Evolutionary conservation across 2,329 filamentous ascomycete species (phyloP).

Genomic region (Aaosphaeria arxii): DNA sequence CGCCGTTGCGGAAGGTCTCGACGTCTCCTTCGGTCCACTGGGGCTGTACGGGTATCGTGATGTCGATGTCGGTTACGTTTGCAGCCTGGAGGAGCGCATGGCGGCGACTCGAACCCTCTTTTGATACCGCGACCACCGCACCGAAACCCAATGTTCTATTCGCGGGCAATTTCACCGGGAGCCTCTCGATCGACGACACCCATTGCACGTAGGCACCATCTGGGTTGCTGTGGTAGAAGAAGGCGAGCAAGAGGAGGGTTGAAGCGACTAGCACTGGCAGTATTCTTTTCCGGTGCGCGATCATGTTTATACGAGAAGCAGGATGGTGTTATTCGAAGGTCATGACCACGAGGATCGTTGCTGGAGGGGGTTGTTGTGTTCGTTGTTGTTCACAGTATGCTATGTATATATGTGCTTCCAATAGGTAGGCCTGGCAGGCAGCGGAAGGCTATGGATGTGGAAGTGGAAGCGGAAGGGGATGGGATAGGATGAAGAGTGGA

Average conservation of each 20-base stretch:
- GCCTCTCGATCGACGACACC: slow-evolving; percentile 20
- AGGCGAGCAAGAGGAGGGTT: slow-evolving; percentile 20
- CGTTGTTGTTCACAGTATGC: too few relatives aligned
- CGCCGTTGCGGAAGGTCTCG: slow-evolving; percentile 32
- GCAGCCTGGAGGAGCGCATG: slow-evolving; percentile 39
- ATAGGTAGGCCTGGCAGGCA: too few relatives aligned
- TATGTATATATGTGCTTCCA: too few relatives aligned
- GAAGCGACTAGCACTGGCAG: slow-evolving; percentile 26
- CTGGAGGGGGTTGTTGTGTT: too few relatives aligned
- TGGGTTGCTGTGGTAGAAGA: slow-evolving; percentile 25
- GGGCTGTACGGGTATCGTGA: slow-evolving; percentile 43
- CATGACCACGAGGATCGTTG: too few relatives aligned
- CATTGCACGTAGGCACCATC: slow-evolving; percentile 28
- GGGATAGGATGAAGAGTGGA: too few relatives aligned
- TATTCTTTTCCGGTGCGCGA: slow-evolving; percentile 30
- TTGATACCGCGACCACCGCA: slow-evolving; percentile 41
- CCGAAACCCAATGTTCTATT: slow-evolving; percentile 41
- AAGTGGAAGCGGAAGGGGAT: too few relatives aligned
- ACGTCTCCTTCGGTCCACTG: slow-evolving; percentile 42
- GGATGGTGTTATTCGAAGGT: too few relatives aligned
- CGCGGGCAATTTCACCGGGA: slow-evolving; percentile 23
- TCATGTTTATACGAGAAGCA: slow-evolving; percentile 15
- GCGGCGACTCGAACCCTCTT: slow-evolving; percentile 37
- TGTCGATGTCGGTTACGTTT: slow-evolving; percentile 41
- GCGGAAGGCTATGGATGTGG: too few relatives aligned